phyloP scores from a whole-genome alignment of 2,329 filamentous ascomycete genomes.

The Cladosporium sp. region DNA sequence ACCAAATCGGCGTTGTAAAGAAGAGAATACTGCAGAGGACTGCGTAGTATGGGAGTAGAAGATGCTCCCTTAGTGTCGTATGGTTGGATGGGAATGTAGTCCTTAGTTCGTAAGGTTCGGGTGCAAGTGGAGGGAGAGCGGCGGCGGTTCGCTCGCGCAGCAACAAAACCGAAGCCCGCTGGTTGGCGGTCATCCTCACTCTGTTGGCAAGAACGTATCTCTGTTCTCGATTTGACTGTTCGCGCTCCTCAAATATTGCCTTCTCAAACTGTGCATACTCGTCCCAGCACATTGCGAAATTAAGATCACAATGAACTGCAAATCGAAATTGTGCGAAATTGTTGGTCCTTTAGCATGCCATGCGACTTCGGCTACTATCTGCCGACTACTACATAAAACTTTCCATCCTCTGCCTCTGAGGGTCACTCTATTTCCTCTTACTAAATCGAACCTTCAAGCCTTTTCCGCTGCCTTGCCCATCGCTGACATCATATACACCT shows the following conservation, averaged over 20 bases:
- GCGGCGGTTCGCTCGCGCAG: background rate
- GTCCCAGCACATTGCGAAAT: background rate
- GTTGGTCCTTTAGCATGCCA: background rate
- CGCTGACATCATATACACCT: slow-evolving; percentile 29
- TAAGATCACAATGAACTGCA: background rate
- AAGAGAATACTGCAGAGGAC: background rate
- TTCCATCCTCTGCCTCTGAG: background rate
- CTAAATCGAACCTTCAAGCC: slow-evolving; percentile 15
- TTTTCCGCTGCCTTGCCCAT: background rate
- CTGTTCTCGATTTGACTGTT: background rate
- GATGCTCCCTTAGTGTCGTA: background rate
- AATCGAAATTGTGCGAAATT: background rate
- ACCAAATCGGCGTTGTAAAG: background rate
- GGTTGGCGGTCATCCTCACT: background rate
- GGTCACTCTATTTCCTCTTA: slow-evolving; percentile 14
- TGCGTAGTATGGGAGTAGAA: background rate
- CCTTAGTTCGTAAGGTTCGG: background rate
- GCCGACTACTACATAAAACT: slow-evolving; percentile 2
- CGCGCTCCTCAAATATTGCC: background rate
- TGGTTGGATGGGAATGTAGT: background rate
- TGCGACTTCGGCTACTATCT: background rate
- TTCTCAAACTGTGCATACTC: background rate
- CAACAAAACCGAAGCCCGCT: background rate
- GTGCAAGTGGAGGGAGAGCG: background rate
- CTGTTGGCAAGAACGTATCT: background rate